Base-by-base conservation (phyloP, 2,329 filamentous ascomycete genomes). In the Fusarium sublunatum region DNA sequence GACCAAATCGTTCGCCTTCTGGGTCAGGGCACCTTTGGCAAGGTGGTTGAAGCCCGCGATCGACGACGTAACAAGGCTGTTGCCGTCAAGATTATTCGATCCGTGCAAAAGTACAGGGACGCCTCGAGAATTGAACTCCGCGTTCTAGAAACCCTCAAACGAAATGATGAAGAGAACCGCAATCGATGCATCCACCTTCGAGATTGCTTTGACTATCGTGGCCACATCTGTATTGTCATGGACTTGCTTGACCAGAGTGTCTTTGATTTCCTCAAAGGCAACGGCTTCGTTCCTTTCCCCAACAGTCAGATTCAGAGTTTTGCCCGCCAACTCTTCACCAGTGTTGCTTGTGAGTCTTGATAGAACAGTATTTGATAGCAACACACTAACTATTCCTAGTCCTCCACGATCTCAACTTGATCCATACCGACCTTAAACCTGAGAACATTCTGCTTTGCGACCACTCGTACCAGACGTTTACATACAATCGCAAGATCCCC, bases 291-390 rank as follows among this genome's bases (percentile, higher is more conserved):
- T 15, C 95, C 95, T 1, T 99, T 99, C 73, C 95, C 95, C 11
- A 98, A 96, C 82, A 97, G 93, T 67, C 95, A 99, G 77, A 99
- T 99, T 57, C 95, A 98, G 76, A 94, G 87, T 74, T 98, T 99
- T 82, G 95, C 95, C 43, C 88, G 94, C 45, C 95, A 99, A 75
- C 82, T 99, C 13, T 91, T 99, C 61, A 98, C 94, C n/a, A 98
- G 94, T 72, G 96, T 99, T 72, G 95, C 95, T 56, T 99, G 92
- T 96, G 81, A 83, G 92, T 87, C 19, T 19, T 19, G 19, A 36
- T 13, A 15, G 19, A 11, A 41, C 2, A 26, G n/a, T 7, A 8
- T 39, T 19, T 5, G 13, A 15, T 35, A 25, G 5, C 19, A 28
- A 5, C 22, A n/a, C 26, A 31, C 66, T 72, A 36, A 74, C 60